Conservation (phyloP, 495 filamentous ascomycete species). For the Aspergillus asperescens region DNA sequence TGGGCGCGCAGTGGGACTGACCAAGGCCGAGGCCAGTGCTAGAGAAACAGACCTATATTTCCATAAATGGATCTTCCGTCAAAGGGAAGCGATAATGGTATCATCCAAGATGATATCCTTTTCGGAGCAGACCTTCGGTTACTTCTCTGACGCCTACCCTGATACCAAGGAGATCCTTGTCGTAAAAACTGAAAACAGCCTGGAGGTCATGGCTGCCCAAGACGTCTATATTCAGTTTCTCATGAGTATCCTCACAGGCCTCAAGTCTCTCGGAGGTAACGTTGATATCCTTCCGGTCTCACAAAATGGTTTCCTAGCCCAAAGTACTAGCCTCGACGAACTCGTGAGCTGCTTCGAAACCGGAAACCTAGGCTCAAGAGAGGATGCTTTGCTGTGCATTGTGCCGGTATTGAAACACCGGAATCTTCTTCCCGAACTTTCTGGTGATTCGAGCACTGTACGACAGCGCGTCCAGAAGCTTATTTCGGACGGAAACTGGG, state of each 20-base stretch:
- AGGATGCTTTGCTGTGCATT: slow-evolving; percentile 36
- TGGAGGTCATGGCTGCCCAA: slow-evolving; percentile 34
- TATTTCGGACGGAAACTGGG: slow-evolving; percentile 21
- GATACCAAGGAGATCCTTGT: slow-evolving; percentile 22
- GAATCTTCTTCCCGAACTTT: slow-evolving; percentile 23
- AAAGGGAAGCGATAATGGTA: slow-evolving; percentile 26
- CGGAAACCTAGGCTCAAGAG: slow-evolving; percentile 23
- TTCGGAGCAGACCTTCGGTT: slow-evolving; percentile 24
- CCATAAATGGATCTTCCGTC: slow-evolving; percentile 38
- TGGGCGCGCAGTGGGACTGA: slow-evolving; percentile 27
- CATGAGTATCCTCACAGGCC: slow-evolving; percentile 6
- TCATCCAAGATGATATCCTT: slow-evolving; percentile 19
- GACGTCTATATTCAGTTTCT: slow-evolving; percentile 37
- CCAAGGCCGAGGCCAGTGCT: slow-evolving; percentile 15
- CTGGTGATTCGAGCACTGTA: slow-evolving; percentile 19
- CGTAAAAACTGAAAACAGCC: slow-evolving; percentile 19
- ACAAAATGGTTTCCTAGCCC: slow-evolving; percentile 15
- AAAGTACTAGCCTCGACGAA: slow-evolving; percentile 23
- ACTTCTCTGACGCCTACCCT: slow-evolving; percentile 1
- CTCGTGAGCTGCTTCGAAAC: slow-evolving; percentile 26
- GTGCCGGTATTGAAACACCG: slow-evolving; percentile 24
- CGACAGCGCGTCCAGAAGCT: slow-evolving; percentile 11
- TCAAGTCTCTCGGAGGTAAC: slow-evolving; percentile 19
- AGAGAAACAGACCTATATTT: slow-evolving; percentile 29
- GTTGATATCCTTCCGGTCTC: slow-evolving; percentile 16